A percentile compares a stretch with the other conserved stretches of the same genome.
These are phyloP conservation scores for Spinellus fusiger DNA, from an alignment of 192 early-diverging fungal species.

Conservation along the genomic window DNA sequence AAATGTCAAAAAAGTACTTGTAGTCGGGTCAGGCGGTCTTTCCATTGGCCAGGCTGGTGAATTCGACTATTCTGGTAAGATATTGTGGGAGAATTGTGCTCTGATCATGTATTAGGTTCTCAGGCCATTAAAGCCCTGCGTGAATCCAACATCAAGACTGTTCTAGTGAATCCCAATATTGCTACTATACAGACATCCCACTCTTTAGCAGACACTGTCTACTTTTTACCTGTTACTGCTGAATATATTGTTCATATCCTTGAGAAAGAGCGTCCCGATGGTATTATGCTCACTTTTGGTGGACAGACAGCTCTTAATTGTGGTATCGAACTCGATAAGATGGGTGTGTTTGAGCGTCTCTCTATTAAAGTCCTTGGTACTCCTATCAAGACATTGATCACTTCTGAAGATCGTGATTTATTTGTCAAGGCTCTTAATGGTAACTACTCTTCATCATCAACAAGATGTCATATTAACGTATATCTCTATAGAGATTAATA, in stretches of 20 bases:
- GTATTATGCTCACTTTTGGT: slow-evolving; percentile 92
- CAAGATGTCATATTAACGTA: not conserved
- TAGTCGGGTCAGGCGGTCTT: slow-evolving; percentile 93
- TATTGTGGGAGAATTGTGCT: not conserved
- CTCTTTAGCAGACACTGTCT: slow-evolving; percentile 88
- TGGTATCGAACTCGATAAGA: slow-evolving; percentile 83
- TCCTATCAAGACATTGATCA: slow-evolving; percentile 85
- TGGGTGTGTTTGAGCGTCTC: slow-evolving; percentile 73
- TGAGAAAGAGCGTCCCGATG: slow-evolving; percentile 91
- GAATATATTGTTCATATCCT: slow-evolving; percentile 91
- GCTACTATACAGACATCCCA: slow-evolving; percentile 97
- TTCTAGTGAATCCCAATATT: slow-evolving; percentile 99
- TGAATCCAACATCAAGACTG: slow-evolving; percentile 87
- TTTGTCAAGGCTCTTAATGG: slow-evolving; percentile 86
- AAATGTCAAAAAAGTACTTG: slow-evolving; percentile 80
- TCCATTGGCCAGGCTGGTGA: slow-evolving; percentile 98
- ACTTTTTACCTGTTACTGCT: slow-evolving; percentile 92
- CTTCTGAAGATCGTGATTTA: slow-evolving; percentile 91
- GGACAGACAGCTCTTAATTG: slow-evolving; percentile 96
- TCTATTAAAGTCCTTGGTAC: slow-evolving; percentile 93
- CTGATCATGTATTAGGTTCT: slow-evolving; percentile 50
- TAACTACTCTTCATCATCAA: not conserved
- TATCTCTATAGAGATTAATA: slow-evolving; percentile 55
- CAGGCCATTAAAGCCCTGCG: slow-evolving; percentile 97
- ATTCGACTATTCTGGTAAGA: slow-evolving; percentile 94